Evolutionary conservation across 306 rosid genomes (phyloP).

Genomic region (Quercus alba): DNA sequence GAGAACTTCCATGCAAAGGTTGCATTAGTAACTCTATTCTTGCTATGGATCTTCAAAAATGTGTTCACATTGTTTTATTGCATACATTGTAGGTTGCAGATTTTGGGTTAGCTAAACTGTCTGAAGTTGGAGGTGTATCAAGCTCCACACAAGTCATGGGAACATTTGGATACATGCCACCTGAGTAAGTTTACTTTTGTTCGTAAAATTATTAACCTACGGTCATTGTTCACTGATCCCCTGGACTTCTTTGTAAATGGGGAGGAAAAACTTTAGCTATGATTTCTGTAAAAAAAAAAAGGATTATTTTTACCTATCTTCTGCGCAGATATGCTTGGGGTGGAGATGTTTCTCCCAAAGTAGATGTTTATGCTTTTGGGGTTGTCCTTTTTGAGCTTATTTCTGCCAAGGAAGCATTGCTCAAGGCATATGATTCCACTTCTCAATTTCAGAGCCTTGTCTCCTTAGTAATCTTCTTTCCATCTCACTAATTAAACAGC

Average conservation of each 20-base stretch:
- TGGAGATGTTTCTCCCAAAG: slow-evolving; percentile 82
- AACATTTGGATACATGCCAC: slow-evolving; percentile 96
- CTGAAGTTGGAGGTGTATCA: slow-evolving; percentile 81
- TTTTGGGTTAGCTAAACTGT: slow-evolving; percentile 85
- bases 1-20: slow-evolving; percentile 83
- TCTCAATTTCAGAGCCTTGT: slow-evolving; percentile 73
- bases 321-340: slow-evolving; percentile 72
- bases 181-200: slow-evolving; percentile 53
- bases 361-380: slow-evolving; percentile 87
- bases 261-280: not conserved
- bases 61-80: slow-evolving; percentile 15
- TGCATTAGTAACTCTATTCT: slow-evolving; percentile 3
- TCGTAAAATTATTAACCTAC: not conserved
- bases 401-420: slow-evolving; percentile 82
- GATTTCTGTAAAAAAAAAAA: not conserved
- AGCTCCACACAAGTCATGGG: slow-evolving; percentile 82
- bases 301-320: not conserved
- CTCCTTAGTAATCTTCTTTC: slow-evolving; percentile 48
- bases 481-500: not conserved
- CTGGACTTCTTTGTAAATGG: not conserved
- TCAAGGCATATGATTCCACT: slow-evolving; percentile 34
- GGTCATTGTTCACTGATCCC: not conserved
- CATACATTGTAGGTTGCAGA: slow-evolving; percentile 74
- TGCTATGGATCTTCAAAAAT: slow-evolving; percentile 1
- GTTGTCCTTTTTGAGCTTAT: slow-evolving; percentile 89